phyloP scores from a whole-genome alignment of 2,329 filamentous ascomycete genomes.

The Magnaporthiopsis poae region DNA sequence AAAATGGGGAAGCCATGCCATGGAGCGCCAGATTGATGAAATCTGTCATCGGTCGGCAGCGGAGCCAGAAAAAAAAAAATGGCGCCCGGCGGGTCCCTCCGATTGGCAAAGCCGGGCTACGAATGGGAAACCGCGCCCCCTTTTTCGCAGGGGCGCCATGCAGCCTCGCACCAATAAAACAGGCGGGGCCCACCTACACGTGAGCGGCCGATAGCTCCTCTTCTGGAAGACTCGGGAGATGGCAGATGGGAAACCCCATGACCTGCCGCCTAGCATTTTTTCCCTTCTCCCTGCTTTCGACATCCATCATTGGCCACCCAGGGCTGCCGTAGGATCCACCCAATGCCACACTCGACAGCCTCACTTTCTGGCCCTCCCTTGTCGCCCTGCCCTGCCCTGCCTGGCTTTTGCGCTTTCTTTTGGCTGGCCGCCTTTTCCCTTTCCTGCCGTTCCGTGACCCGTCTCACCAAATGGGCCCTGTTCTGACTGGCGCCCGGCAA shows the following conservation, averaged over 20 bases:
- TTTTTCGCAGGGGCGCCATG: neutral
- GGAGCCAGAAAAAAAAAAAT: neutral
- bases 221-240: neutral
- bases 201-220: neutral
- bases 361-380: neutral
- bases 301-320: neutral
- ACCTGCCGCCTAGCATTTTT: neutral
- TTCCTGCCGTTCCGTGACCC: neutral
- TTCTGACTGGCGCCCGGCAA: neutral
- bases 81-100: neutral
- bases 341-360: neutral
- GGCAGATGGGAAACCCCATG: neutral
- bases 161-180: neutral
- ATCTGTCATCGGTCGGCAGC: too few species aligned
- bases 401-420: too few species aligned
- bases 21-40: too few species aligned
- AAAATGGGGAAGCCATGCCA: too few species aligned
- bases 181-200: neutral
- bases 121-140: neutral
- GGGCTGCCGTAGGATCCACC: neutral
- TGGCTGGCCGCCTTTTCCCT: neutral
- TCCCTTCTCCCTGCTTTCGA: neutral
- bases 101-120: neutral
- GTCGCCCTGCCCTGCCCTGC: too few species aligned
- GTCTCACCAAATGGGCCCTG: neutral